Evolutionary conservation across 108 stramenopile genomes (phyloP).

Genomic region (Nannochloropsis gaditana): DNA sequence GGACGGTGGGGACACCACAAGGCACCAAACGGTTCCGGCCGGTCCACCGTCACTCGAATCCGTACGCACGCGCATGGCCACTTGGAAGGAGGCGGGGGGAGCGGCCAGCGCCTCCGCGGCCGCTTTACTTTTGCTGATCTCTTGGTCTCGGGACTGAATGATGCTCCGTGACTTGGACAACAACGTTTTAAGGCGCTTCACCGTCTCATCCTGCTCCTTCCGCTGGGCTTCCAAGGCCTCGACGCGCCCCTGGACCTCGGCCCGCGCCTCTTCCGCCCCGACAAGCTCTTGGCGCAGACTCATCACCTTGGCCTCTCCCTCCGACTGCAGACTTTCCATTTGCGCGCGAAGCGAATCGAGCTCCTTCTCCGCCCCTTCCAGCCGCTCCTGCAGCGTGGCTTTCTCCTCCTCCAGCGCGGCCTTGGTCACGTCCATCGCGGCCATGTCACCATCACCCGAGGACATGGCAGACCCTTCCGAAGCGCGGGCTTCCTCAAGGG

Average conservation of each 20-base stretch:
- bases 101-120: background rate
- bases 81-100: background rate
- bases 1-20: background rate
- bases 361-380: background rate
- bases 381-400: background rate
- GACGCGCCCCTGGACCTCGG: background rate
- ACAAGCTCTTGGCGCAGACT: background rate
- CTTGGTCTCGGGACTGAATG: background rate
- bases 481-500: background rate
- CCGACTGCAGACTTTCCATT: background rate
- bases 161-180: background rate
- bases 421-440: background rate
- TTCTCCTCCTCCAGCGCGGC: background rate
- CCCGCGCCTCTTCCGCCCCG: background rate
- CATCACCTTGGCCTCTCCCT: background rate
- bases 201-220: constrained; percentile 17
- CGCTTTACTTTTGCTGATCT: background rate
- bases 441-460: background rate
- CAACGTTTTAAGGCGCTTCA: background rate
- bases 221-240: background rate
- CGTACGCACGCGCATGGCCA: background rate
- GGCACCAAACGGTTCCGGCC: background rate
- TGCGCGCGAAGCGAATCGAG: background rate
- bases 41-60: background rate
- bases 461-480: background rate